A percentile compares a stretch with the other conserved stretches of the same genome.
These are phyloP conservation scores for Triticum monococcum DNA, from an alignment of 176 grass and related monocot species.

Conservation along the genomic window DNA sequence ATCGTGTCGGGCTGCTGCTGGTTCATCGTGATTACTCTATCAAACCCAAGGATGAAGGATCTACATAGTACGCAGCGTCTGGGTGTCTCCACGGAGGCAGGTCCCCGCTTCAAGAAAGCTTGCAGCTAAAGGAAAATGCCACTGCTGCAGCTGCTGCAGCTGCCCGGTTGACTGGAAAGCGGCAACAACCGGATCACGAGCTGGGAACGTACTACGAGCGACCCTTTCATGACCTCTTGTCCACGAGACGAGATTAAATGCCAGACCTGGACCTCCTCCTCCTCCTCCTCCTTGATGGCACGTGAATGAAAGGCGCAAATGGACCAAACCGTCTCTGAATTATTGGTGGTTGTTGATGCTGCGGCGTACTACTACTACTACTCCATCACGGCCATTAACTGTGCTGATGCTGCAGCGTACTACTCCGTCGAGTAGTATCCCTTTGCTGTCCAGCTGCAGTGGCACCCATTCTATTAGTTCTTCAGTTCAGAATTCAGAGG, in stretches of 20 bases:
- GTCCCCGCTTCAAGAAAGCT: conserved; percentile 9
- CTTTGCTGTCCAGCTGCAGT: not conserved
- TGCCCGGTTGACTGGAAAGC: conserved; percentile 33
- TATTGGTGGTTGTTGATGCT: not conserved
- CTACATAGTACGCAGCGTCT: not conserved
- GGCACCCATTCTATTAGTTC: not conserved
- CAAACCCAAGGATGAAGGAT: not conserved
- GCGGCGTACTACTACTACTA: too few species aligned
- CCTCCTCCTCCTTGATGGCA: not conserved
- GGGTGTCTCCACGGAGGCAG: not conserved
- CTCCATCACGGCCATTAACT: too few species aligned
- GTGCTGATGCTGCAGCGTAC: not conserved
- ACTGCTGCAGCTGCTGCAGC: not conserved
- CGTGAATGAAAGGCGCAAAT: not conserved
- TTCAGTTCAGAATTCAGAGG: not conserved
- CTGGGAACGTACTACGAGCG: too few species aligned
- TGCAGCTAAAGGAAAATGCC: not conserved
- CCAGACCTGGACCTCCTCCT: not conserved
- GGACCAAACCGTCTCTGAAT: not conserved
- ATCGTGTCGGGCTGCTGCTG: not conserved
- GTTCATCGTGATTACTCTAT: not conserved
- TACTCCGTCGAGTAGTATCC: not conserved
- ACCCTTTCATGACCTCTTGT: not conserved
- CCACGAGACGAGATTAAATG: conserved; percentile 1
- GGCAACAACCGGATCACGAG: conserved; percentile 1